Conservation (phyloP, 2,329 filamentous ascomycete genomes). For the Fonsecaea multimorphosa region DNA sequence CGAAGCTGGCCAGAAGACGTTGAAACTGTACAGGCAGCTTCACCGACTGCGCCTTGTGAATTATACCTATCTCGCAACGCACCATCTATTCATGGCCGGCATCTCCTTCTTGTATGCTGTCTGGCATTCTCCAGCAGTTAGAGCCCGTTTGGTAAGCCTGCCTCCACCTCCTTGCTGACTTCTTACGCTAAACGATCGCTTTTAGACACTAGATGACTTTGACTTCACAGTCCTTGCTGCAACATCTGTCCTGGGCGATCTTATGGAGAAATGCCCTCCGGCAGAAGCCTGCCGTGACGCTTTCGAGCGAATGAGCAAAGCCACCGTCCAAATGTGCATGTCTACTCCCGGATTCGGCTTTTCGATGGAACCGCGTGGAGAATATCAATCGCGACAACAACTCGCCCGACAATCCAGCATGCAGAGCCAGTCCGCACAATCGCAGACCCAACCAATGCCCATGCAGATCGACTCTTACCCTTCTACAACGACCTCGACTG, state of each 20-base stretch:
- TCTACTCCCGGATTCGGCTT: conserved; percentile 80
- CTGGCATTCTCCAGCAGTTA: conserved; percentile 90
- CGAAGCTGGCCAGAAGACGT: conserved; percentile 89
- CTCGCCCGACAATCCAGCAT: conserved; percentile 46
- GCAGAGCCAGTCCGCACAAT: conserved; percentile 32
- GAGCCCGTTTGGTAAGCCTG: conserved; percentile 76
- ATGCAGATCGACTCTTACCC: conserved; percentile 35
- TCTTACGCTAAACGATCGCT: conserved; percentile 29
- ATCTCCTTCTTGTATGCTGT: conserved; percentile 96
- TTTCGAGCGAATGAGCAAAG: conserved; percentile 92
- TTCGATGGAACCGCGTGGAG: conserved; percentile 28
- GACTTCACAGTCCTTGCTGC: conserved; percentile 94
- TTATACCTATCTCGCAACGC: conserved; percentile 93
- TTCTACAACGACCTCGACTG: background rate
- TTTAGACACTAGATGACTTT: conserved; percentile 85
- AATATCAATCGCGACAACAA: conserved; percentile 32
- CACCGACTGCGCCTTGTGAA: conserved; percentile 89
- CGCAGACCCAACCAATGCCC: conserved; percentile 24
- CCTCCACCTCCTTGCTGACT: background rate
- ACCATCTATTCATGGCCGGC: conserved; percentile 96
- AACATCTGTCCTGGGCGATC: conserved; percentile 87
- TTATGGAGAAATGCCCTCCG: conserved; percentile 93
- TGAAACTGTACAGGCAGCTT: conserved; percentile 87
- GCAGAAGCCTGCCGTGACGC: conserved; percentile 94
- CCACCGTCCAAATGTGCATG: conserved; percentile 93